Evolutionary conservation across 495 filamentous ascomycete species (phyloP), one percentile per base, ranked within the genome.

Genomic region (Penicillium chermesinum): DNA sequence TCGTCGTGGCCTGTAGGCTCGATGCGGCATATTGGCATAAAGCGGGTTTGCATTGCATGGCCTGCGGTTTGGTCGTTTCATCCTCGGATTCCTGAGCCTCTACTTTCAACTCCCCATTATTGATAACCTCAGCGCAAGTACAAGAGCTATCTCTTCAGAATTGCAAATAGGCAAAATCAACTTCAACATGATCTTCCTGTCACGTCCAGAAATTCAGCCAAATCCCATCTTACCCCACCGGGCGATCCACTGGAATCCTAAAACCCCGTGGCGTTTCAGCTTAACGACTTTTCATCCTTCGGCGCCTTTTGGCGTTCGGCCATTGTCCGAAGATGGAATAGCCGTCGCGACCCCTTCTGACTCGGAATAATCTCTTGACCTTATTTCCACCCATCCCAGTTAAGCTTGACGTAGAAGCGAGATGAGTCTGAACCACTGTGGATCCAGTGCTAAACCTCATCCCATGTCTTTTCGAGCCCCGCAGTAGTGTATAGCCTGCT

Each of bases 191-290:
- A n/a, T n/a, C n/a, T n/a, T n/a, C n/a, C n/a, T n/a, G n/a, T n/a
- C n/a, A n/a, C n/a, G n/a, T n/a, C n/a, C n/a, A n/a, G n/a, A n/a
- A n/a, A n/a, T n/a, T n/a, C n/a, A n/a, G n/a, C n/a, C n/a, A n/a
- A n/a, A n/a, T n/a, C n/a, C n/a, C n/a, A n/a, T n/a, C n/a, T 30
- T 10, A 30, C 25, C 25, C 25, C 25, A 30, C 25, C 4, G 25
- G 25, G 25, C 25, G n/a, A n/a, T n/a, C 25, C 5, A 41, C 9
- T 49, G 44, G 49, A 47, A n/a, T n/a, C n/a, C n/a, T n/a, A n/a
- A n/a, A 33, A 50, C 45, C 41, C 49, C 52, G 46, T 49, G 25
- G 6, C 48, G 59, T 62, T 62, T 62, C 59, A 62, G 15, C 43
- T 56, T 59, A 40, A 30, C 41, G 44, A 35, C 12, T 27, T 33